These are phyloP conservation scores for Tetradesmus lagerheimii DNA, from an alignment of 139 green algal species.

Conservation along the genomic window DNA sequence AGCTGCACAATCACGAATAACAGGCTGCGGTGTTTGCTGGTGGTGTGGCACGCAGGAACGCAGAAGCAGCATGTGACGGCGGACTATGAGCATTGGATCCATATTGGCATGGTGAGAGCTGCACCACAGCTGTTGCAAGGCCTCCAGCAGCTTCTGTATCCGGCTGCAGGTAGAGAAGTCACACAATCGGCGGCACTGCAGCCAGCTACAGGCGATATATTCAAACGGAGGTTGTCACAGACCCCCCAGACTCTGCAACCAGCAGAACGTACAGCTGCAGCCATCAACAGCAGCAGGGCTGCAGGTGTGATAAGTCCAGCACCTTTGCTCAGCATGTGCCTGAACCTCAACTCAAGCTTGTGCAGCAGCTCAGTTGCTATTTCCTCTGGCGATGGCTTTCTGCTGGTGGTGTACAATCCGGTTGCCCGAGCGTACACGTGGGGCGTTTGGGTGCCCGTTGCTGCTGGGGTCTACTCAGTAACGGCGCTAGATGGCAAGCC, in stretches of 20 bases:
- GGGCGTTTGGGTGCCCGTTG: too few relatives aligned
- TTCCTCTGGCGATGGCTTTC: neutral
- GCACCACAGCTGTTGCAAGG: neutral
- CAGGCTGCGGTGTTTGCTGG: too few relatives aligned
- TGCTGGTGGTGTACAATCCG: conserved; percentile 12
- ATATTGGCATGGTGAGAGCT: neutral
- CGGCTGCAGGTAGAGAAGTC: too few relatives aligned
- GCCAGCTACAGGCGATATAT: neutral
- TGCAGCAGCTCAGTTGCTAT: neutral
- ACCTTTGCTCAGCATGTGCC: neutral
- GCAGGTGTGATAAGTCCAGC: too few relatives aligned
- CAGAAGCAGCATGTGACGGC: neutral
- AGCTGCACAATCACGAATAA: too few relatives aligned
- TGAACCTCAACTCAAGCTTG: neutral
- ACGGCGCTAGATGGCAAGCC: too few relatives aligned
- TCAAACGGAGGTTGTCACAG: too few relatives aligned
- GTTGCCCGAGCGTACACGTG: neutral
- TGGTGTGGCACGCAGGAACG: too few relatives aligned
- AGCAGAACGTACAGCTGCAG: too few relatives aligned
- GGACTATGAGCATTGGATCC: neutral
- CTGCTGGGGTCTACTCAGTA: too few relatives aligned
- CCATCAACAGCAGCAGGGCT: too few relatives aligned
- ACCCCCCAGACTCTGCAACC: too few relatives aligned
- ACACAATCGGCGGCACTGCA: neutral
- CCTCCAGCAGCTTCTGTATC: neutral